phyloP scores from a whole-genome alignment of 805 yeast genomes.

The Zygotorulaspora sp. region DNA sequence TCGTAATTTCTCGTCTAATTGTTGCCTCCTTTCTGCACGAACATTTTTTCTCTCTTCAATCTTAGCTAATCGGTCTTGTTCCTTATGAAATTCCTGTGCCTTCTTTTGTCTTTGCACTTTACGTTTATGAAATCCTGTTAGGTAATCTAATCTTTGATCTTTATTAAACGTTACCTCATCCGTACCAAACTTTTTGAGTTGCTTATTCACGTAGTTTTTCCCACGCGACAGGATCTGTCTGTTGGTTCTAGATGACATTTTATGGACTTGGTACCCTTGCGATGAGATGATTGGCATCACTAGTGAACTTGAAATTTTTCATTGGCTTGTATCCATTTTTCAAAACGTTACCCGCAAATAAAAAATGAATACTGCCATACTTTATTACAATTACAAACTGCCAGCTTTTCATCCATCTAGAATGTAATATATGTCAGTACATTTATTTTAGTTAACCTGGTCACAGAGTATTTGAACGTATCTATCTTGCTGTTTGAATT shows the following conservation, averaged over 20 bases:
- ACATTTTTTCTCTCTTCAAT: constrained; percentile 68
- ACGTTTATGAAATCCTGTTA: constrained; percentile 95
- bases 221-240: constrained; percentile 89
- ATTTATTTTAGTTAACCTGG: no score
- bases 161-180: constrained; percentile 84
- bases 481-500: no score
- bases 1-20: constrained; percentile 54
- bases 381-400: no score
- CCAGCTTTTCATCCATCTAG: no score
- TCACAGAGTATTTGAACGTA: no score
- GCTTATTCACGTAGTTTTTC: constrained; percentile 67
- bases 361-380: no score
- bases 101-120: constrained; percentile 83
- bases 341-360: no score
- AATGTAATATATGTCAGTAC: no score
- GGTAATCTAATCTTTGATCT: constrained; percentile 70
- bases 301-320: constrained; percentile 9
- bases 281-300: constrained; percentile 9
- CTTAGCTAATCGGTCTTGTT: constrained; percentile 66
- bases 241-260: constrained; percentile 37
- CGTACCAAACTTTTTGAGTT: constrained; percentile 60
- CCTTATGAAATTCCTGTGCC: constrained; percentile 71
- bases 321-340: no score
- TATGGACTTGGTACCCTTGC: no score
- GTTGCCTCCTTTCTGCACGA: constrained; percentile 60